Evolutionary conservation across 2,329 filamentous ascomycete genomes (phyloP), one percentile per base, ranked within the genome.

Genomic region (Alternaria tenuissima): DNA sequence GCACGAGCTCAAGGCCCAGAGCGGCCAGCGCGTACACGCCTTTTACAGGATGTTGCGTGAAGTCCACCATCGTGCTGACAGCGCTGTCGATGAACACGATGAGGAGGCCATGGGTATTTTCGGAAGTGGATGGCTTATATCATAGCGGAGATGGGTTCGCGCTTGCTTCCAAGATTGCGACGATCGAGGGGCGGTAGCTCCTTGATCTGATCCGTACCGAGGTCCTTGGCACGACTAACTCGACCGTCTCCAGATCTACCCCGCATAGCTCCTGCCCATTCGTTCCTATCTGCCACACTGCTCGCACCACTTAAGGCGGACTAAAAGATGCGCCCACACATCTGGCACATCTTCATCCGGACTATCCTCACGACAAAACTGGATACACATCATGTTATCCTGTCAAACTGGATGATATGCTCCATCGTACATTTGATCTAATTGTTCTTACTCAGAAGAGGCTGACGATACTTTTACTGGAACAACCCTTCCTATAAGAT

Each of bases 11-110:
- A 61, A 79, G 67, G 24, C 68, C 59, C 16, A 80, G 34, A 7
- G 79, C 77, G 18, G 69, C 54, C 20, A 82, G 67, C 7, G 70
- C 70, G 65, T 79, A 82, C 46, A 78, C n/a, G 53, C 59, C 76
- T 61, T 81, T 82, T 66, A 78, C 64, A 54, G 81, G 81, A 52
- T 81, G 80, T 54, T 61, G 65, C 14, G 76, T 59, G 22, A 76
- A 36, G 43, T 75, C 28, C 3, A 65, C 48, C 62, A 64, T 64
- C 4, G 26, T 20, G 20, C n/a, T 34, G 5, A 26, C 24, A 2
- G 20, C 54, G 30, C 16, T 53, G 5, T 16, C n/a, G 22, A 34
- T 22, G 16, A n/a, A 20, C 36, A 32, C 22, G 20, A 20, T 36
- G 41, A 9, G 28, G 47, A 26, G 9, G 11, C 11, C 32, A 44